Evolutionary conservation across 2,329 filamentous ascomycete genomes (phyloP), one percentile per base, ranked within the genome.

Genomic region (Ophiocordyceps camponoti-floridani): DNA sequence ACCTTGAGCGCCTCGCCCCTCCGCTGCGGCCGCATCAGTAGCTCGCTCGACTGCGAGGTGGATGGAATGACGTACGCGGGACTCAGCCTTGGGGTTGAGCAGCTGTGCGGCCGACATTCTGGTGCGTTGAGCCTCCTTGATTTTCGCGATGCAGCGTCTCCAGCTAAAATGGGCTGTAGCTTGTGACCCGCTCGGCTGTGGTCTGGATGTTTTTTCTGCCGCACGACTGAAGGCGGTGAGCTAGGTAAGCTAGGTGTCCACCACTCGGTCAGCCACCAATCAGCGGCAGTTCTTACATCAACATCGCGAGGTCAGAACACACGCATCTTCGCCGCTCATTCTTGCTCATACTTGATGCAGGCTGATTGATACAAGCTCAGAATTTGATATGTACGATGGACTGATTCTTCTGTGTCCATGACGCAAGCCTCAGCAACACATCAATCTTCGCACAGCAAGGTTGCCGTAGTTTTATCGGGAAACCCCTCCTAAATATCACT

Each of bases 81-180:
- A 95, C 72, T 98, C 91, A 59, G 91, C 91, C 73, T 98, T 98
- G 50, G 91, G 91, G 67, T 98, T 98, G 53, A 98, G 82, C 59
- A 98, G 80, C 70, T 96, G 89, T 60, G 91, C 88, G 56, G 91
- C 91, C 68, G 88, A 96, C 91, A 96, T 96, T 44, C 49, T 62
- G 54, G 47, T 45, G 49, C 37, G 48, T 45, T 37, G 40, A 40
- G 41, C 46, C 49, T 50, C 45, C 14, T 37, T 42, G 10, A 30
- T 44, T 40, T 44, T 26, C 47, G 49, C 47, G 45, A 47, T 44
- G 45, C 44, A 46, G 40, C 30, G 42, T 35, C 19, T 33, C 23
- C 31, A 40, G 26, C 11, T 53, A 23, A 23, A 23, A 3, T 23
- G 23, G 23, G 23, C 51, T 51, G 50, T 31, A 19, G 50, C 52